Evolutionary conservation across 345 rosid genomes (phyloP), one percentile per base, ranked within the genome.

Genomic region (Acer saccharum): DNA sequence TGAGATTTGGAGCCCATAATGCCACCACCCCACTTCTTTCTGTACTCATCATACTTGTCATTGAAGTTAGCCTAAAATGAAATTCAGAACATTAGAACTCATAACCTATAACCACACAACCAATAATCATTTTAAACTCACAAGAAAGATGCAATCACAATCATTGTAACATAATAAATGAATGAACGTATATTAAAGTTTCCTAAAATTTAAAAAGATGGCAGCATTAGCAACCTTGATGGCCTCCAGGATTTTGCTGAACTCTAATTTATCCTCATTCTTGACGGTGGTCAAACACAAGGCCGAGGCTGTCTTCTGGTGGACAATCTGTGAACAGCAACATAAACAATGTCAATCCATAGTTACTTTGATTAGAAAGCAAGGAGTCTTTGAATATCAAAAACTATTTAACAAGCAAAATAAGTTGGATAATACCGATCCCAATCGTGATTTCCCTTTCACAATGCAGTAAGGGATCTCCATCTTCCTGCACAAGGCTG

Each of bases 1-100:
- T 88, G 94, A 2, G 96, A 92, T 81, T 92, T 92, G 50, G 96
- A 90, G 10, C 96, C 94, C 96, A 92, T 92, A 18, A 92, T 87
- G 11, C 96, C 96, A 67, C 97, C 97, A 27, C 97, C 97, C 97
- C 97, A 90, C 77, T 87, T 92, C 91, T 92, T 92, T 48, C 94
- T 87, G 80, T 85, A 79, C 86, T 92, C 97, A 7, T 92, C 96
- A 21, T 75, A 92, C 86, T 92, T 92, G 87, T 90, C 92, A 3
- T 90, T 88, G 78, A 92, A 92, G 89, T 89, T 90, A 0, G 95
- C 95, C 95, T 91, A 69, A 46, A 32, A 60, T 10, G 58, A 29
- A 18, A 63, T 10, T 20, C n/a, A n/a, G 1, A 79, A 43, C 69
- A 80, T 58, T 76, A 32, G 12, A 16, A 3, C 60, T 32, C 63